These are phyloP conservation scores for Trichoderma reesei DNA, from an alignment of 495 filamentous ascomycete genomes.

Conservation along the genomic window DNA sequence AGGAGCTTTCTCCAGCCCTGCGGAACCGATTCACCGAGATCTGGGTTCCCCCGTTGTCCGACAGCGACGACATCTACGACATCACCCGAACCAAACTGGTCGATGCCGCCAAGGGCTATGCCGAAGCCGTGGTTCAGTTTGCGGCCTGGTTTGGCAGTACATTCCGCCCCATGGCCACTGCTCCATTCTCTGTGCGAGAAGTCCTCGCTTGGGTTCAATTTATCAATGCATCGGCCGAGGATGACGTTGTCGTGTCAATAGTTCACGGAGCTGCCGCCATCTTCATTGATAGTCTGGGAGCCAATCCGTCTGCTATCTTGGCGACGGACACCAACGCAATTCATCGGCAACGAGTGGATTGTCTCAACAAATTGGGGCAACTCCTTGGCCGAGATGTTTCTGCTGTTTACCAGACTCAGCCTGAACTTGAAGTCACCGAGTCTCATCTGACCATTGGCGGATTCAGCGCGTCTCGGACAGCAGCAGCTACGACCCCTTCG, in stretches of 20 bases:
- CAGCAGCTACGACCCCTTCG: conserved; percentile 39
- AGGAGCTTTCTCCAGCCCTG: conserved; percentile 88
- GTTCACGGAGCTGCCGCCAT: conserved; percentile 92
- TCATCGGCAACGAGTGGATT: conserved; percentile 52
- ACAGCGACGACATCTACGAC: conserved; percentile 73
- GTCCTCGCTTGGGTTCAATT: conserved; percentile 91
- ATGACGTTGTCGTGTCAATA: conserved; percentile 32
- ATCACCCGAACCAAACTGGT: conserved; percentile 71
- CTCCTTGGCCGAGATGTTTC: conserved; percentile 55
- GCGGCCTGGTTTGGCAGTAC: conserved; percentile 81
- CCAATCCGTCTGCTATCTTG: conserved; percentile 80
- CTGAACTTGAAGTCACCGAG: conserved; percentile 35
- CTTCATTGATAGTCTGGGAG: conserved; percentile 88
- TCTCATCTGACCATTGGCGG: conserved; percentile 53
- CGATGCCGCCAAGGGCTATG: conserved; percentile 35
- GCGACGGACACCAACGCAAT: conserved; percentile 52
- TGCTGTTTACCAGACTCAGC: conserved; percentile 49
- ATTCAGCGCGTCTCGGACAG: conserved; percentile 53
- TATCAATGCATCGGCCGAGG: conserved; percentile 52
- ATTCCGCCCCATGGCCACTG: conserved; percentile 61
- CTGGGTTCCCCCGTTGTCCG: conserved; percentile 82
- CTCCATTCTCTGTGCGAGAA: conserved; percentile 79
- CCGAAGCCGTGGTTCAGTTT: conserved; percentile 67
- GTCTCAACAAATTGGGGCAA: conserved; percentile 60
- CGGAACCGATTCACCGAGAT: conserved; percentile 98